Conservation (phyloP, 768 basidiomycete species). For the Leccinellum rugosiceps region DNA sequence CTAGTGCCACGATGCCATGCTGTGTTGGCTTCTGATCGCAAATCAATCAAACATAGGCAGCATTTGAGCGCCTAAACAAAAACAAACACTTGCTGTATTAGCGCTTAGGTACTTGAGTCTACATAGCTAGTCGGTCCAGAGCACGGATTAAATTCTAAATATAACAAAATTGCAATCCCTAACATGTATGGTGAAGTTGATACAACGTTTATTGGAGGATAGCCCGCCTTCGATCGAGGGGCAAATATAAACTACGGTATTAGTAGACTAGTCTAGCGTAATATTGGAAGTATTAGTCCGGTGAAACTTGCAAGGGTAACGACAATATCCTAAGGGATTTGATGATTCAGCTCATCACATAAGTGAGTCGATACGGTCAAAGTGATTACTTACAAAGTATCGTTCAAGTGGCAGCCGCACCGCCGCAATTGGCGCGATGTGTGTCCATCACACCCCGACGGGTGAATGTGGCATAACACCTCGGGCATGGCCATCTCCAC, state of each 20-base stretch:
- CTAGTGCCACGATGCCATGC: slow-evolving; percentile 14
- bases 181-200: background rate
- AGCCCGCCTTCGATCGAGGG: too few species aligned
- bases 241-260: background rate
- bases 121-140: too few species aligned
- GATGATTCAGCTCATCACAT: background rate
- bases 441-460: slow-evolving; percentile 17
- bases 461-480: slow-evolving; percentile 14
- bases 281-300: background rate
- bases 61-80: too few species aligned
- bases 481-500: slow-evolving; percentile 23
- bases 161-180: background rate
- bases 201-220: background rate
- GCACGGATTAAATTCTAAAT: background rate
- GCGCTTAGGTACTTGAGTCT: too few species aligned
- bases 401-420: background rate
- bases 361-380: background rate
- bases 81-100: too few species aligned
- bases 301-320: background rate
- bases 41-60: background rate
- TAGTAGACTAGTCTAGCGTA: background rate
- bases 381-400: slow-evolving; percentile 1
- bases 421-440: slow-evolving; percentile 13
- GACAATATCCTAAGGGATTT: background rate
- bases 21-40: background rate